A percentile compares a stretch with the other conserved stretches of the same genome.
These are phyloP conservation scores for Termitomyces sp. DNA, from an alignment of 768 basidiomycete species.

Conservation along the genomic window DNA sequence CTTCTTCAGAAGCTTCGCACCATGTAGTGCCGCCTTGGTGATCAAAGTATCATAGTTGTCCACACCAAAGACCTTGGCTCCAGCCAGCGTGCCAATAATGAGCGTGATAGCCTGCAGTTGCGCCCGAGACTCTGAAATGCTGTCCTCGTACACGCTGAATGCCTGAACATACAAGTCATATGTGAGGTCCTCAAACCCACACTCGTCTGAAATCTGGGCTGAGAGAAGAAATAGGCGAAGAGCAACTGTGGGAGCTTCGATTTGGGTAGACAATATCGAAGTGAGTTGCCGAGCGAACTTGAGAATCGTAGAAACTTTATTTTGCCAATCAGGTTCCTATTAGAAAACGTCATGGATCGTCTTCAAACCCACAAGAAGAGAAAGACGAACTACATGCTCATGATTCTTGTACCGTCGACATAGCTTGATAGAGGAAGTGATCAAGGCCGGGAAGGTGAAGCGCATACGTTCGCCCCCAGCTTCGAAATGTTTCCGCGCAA, in stretches of 20 bases:
- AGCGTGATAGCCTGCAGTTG: conserved; percentile 97
- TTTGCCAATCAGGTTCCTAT: conserved; percentile 83
- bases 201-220: conserved; percentile 92
- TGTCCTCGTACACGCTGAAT: conserved; percentile 97
- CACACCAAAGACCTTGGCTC: conserved; percentile 82
- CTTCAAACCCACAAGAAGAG: background rate
- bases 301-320: conserved; percentile 81
- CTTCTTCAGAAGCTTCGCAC: conserved; percentile 95
- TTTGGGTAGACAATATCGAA: conserved; percentile 87
- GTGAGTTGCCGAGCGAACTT: conserved; percentile 93
- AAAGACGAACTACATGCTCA: conserved; percentile 56
- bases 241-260: conserved; percentile 89
- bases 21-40: conserved; percentile 98
- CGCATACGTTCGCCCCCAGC: conserved; percentile 93
- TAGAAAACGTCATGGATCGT: background rate
- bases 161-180: conserved; percentile 99
- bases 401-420: conserved; percentile 86
- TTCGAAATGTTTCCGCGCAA: conserved; percentile 84
- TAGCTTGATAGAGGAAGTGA: conserved; percentile 88
- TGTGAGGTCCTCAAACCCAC: conserved; percentile 90
- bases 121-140: conserved; percentile 90
- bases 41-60: conserved; percentile 98
- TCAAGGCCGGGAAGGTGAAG: conserved; percentile 94
- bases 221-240: conserved; percentile 93
- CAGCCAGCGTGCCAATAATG: conserved; percentile 86